These are phyloP conservation scores for Boletus coccyginus DNA, from an alignment of 768 basidiomycete species.

Conservation along the genomic window DNA sequence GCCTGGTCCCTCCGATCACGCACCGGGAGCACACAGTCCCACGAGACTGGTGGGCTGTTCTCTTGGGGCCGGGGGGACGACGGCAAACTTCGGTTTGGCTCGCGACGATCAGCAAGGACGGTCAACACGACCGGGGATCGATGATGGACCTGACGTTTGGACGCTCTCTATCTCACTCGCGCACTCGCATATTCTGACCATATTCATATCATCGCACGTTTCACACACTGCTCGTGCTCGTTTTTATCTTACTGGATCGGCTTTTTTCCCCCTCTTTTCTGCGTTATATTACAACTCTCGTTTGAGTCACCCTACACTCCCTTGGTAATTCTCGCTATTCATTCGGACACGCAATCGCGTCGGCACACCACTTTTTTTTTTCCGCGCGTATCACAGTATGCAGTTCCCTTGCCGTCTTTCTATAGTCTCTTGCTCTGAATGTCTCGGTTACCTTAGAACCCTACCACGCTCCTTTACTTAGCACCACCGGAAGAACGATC, in stretches of 20 bases:
- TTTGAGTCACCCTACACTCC: slow-evolving; percentile 29
- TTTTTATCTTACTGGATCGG: slow-evolving; percentile 2
- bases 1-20: slow-evolving; percentile 86
- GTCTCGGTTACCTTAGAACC: slow-evolving; percentile 3
- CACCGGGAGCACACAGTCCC: slow-evolving; percentile 69
- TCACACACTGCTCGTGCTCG: slow-evolving; percentile 2
- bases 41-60: slow-evolving; percentile 67
- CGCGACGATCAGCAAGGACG: slow-evolving; percentile 53
- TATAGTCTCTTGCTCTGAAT: not conserved
- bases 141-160: slow-evolving; percentile 7
- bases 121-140: slow-evolving; percentile 26
- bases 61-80: slow-evolving; percentile 63
- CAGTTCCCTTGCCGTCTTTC: slow-evolving; percentile 21
- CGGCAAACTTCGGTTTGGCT: slow-evolving; percentile 73
- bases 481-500: slow-evolving; percentile 17
- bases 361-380: slow-evolving; percentile 10
- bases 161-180: not conserved
- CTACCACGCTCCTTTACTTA: slow-evolving; percentile 17
- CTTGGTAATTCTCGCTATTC: slow-evolving; percentile 32
- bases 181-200: not conserved
- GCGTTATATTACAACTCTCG: slow-evolving; percentile 16
- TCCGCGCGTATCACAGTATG: slow-evolving; percentile 26
- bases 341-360: slow-evolving; percentile 13
- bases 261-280: not conserved
- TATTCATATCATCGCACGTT: not conserved